phyloP scores from a whole-genome alignment of 1,284 basidiomycete species.

The Trichosporon coremiiforme region DNA sequence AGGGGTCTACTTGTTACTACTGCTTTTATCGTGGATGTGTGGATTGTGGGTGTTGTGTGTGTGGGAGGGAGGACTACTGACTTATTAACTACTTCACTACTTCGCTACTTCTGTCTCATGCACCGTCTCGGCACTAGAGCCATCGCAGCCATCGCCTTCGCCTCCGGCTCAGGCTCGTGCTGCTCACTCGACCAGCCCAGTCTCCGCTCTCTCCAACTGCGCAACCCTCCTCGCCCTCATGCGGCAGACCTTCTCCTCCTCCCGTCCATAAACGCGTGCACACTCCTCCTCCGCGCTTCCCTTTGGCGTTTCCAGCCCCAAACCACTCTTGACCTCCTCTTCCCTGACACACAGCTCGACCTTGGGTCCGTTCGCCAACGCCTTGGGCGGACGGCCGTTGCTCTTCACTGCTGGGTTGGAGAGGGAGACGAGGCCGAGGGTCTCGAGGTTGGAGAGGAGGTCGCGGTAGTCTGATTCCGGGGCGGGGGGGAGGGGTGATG shows the following conservation, averaged over 20 bases:
- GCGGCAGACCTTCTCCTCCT: constrained; percentile 36
- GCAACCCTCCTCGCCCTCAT: constrained; percentile 25
- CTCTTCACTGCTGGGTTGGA: not conserved
- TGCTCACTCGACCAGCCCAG: constrained; percentile 20
- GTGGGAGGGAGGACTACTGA: not conserved
- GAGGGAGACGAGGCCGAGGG: constrained; percentile 49
- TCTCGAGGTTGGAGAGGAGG: constrained; percentile 53
- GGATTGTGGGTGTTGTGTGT: not conserved
- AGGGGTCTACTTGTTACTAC: too few species aligned
- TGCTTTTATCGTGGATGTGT: not conserved
- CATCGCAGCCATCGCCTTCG: not conserved
- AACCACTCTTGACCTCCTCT: constrained; percentile 44
- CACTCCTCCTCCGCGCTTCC: constrained; percentile 48
- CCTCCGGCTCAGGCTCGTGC: constrained; percentile 3
- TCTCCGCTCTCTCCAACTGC: constrained; percentile 25
- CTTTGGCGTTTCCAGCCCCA: constrained; percentile 35
- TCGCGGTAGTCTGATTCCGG: constrained; percentile 55
- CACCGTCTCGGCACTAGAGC: too few species aligned
- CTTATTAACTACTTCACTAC: not conserved
- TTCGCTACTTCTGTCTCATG: too few species aligned
- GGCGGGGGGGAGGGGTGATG: constrained; percentile 50
- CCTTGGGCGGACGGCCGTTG: constrained; percentile 18
- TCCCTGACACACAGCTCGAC: constrained; percentile 48
- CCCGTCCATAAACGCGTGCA: constrained; percentile 41
- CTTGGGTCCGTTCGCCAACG: constrained; percentile 22